phyloP scores from a whole-genome alignment of 495 filamentous ascomycete genomes.

The Neurospora sp. region DNA sequence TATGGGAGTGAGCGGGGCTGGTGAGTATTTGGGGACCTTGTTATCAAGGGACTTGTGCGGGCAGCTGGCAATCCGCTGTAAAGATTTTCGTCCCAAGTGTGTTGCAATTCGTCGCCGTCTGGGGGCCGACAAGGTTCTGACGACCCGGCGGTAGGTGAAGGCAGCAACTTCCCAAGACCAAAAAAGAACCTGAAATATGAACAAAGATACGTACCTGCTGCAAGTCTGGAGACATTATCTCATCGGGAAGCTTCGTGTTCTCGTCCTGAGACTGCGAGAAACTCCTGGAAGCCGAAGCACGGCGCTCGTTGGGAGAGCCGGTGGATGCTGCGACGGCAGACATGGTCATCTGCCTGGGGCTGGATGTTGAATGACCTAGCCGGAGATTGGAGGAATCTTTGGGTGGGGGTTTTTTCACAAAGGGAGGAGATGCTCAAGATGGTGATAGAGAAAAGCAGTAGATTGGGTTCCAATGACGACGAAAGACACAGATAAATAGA shows the following conservation, averaged over 20 bases:
- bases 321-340: conserved; percentile 30
- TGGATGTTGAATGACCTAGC: conserved; percentile 1
- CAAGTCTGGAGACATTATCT: neutral
- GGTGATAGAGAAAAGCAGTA: conserved; percentile 14
- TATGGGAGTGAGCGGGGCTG: neutral
- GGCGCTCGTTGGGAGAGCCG: conserved; percentile 39
- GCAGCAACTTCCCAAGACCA: neutral
- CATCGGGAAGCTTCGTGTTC: conserved; percentile 25
- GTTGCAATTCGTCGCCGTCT: neutral
- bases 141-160: neutral
- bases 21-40: neutral
- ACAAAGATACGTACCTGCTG: neutral
- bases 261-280: conserved; percentile 27
- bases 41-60: neutral
- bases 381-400: conserved; percentile 2
- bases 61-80: neutral
- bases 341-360: conserved; percentile 26
- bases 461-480: conserved; percentile 5
- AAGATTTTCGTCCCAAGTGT: neutral
- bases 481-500: neutral
- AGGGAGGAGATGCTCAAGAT: conserved; percentile 21
- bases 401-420: conserved; percentile 1
- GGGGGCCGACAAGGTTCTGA: neutral
- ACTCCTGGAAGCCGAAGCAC: conserved; percentile 22
- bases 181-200: neutral